phyloP scores from a whole-genome alignment of 441 rosid species.

The Adansonia madagascariensis region DNA sequence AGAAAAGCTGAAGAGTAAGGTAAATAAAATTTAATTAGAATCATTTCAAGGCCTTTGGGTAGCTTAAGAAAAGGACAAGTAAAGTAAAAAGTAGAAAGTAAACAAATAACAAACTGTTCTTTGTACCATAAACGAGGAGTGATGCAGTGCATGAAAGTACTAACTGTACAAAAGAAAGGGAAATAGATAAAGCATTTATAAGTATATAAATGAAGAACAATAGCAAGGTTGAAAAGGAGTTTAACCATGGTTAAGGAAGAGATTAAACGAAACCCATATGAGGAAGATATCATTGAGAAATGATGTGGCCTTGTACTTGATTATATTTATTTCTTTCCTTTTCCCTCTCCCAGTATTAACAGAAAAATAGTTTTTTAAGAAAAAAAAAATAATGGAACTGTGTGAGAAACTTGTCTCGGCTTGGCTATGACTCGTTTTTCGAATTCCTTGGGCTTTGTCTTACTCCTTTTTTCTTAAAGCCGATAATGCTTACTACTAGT shows the following conservation, averaged over 20 bases:
- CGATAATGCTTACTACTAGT: constrained; percentile 35
- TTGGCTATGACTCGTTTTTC: constrained; percentile 44
- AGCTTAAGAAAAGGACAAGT: constrained; percentile 6
- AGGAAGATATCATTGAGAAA: constrained; percentile 78
- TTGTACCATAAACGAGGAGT: constrained; percentile 31
- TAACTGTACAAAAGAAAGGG: constrained; percentile 34
- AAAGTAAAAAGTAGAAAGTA: constrained; percentile 43
- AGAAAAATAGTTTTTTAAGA: constrained; percentile 21
- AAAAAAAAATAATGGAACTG: constrained; percentile 24
- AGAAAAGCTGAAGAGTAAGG: not conserved
- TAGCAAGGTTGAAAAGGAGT: not conserved
- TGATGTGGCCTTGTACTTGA: constrained; percentile 75
- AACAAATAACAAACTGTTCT: constrained; percentile 43
- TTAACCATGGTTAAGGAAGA: constrained; percentile 47
- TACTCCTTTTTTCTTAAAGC: constrained; percentile 30
- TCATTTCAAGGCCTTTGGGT: not conserved
- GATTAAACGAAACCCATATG: constrained; percentile 35
- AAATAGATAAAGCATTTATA: not conserved
- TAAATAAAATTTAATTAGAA: not conserved
- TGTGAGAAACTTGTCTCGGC: constrained; percentile 44
- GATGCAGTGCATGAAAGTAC: constrained; percentile 43
- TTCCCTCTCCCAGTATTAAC: constrained; percentile 29
- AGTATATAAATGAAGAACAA: constrained; percentile 35
- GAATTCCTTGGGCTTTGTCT: constrained; percentile 51
- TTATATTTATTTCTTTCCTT: constrained; percentile 20